Base-by-base conservation (phyloP, 179 eudicot genomes). In the Silene coronaria region DNA sequence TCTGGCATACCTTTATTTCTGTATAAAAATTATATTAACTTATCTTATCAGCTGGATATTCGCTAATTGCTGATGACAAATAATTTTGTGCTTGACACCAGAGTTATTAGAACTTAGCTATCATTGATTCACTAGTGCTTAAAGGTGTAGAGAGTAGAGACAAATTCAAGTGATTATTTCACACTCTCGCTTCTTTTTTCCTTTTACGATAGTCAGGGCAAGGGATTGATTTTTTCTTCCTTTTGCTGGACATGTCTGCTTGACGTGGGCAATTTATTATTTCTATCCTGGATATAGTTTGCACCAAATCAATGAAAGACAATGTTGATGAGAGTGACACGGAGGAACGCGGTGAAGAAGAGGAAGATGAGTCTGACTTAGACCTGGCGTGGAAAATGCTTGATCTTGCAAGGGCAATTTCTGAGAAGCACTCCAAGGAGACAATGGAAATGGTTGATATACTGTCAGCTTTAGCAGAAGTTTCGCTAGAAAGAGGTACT, bases 371-470 rank as follows among this genome's bases (percentile, higher is more conserved):
- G 74, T 88, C 97, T 81, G 97, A 95, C 87, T 84, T 95, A 80
- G 99, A 92, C 80, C 84, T 89, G 81, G 97, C 99, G 21, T 95
- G 99, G 97, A 92, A 92, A 84, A 89, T 90, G 97, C 90, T 95
- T 63, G 99, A 95, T 90, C 85, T 95, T 86, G 95, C 97, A 6
- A 88, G 99, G 84, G 99, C 91, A 61, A 95, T 95, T 80, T 86
- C 84, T 76, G 99, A 95, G 80, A 92, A 88, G 85, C 86, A 86
- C 75, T 83, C 96, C 0, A 77, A 77, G 38, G 90, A 92, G 58
- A 87, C 99, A 34, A 75, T 92, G 88, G 91, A 92, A 75, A 90
- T 88, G 84, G 97, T 92, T 77, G 95, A 95, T 64, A 89, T 95
- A 75, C 80, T 92, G 82, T 90, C 99, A 36, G 89, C 99, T 59